phyloP scores from a whole-genome alignment of 2,329 filamentous ascomycete genomes.

The Penicillium janthinellum region DNA sequence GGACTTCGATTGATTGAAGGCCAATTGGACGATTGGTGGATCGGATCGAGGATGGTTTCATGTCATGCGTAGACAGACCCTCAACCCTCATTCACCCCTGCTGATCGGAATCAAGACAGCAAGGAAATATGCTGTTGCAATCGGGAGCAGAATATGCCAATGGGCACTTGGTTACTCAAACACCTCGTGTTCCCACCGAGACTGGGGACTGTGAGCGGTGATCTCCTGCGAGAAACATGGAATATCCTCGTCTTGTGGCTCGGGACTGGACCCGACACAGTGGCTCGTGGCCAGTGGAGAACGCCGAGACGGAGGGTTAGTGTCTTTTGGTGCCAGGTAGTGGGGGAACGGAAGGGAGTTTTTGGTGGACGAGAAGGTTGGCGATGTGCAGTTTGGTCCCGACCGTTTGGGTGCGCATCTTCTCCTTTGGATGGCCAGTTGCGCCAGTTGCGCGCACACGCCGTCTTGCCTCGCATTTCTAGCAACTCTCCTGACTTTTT shows the following conservation, averaged over 20 bases:
- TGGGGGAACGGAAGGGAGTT: background rate
- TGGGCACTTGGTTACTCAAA: background rate
- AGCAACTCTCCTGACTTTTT: background rate
- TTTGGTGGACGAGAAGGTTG: background rate
- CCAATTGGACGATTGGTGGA: background rate
- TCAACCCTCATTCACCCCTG: background rate
- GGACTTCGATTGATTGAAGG: background rate
- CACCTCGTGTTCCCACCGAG: background rate
- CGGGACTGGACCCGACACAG: constrained; percentile 1
- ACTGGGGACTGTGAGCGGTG: background rate
- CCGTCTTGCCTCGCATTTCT: background rate
- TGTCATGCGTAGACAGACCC: background rate
- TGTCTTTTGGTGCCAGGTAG: no score
- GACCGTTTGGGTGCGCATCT: constrained; percentile 6
- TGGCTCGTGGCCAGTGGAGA: constrained; percentile 6
- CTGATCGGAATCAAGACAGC: background rate
- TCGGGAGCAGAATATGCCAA: no score
- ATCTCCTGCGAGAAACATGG: background rate
- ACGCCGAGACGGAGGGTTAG: background rate
- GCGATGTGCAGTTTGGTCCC: background rate
- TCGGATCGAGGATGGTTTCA: background rate
- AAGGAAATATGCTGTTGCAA: no score
- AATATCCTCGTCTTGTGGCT: constrained; percentile 1
- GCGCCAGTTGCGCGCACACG: background rate
- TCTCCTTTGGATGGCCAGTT: no score